These are phyloP conservation scores for Polychaeton citri DNA, from an alignment of 2,329 filamentous ascomycete genomes.

Conservation along the genomic window DNA sequence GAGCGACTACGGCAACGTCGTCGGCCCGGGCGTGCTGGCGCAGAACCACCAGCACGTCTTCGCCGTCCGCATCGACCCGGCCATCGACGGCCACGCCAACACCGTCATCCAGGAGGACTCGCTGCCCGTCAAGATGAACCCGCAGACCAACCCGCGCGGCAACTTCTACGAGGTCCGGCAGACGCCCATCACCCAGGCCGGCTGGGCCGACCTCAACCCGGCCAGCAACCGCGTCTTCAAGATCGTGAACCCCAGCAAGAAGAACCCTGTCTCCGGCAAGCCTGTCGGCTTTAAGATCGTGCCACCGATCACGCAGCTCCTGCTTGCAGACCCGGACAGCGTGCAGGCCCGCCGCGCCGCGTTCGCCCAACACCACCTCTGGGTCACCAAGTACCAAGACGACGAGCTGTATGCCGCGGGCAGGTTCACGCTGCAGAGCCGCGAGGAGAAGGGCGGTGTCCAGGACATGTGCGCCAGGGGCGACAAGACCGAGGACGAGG, in stretches of 20 bases:
- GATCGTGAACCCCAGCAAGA: slow-evolving; percentile 31
- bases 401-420: slow-evolving; percentile 48
- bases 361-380: slow-evolving; percentile 46
- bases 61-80: slow-evolving; percentile 35
- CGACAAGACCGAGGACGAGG: slow-evolving; percentile 41
- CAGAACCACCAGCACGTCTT: slow-evolving; percentile 68
- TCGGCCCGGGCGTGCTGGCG: slow-evolving; percentile 56
- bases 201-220: slow-evolving; percentile 36
- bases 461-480: slow-evolving; percentile 37
- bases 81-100: slow-evolving; percentile 33
- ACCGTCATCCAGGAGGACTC: slow-evolving; percentile 39
- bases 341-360: slow-evolving; percentile 45
- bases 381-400: slow-evolving; percentile 44
- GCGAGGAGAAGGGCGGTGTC: slow-evolving; percentile 33
- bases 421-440: slow-evolving; percentile 47
- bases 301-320: slow-evolving; percentile 36
- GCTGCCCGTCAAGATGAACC: slow-evolving; percentile 36
- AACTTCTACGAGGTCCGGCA: slow-evolving; percentile 35
- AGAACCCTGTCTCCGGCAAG: slow-evolving; percentile 35
- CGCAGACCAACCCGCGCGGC: slow-evolving; percentile 44
- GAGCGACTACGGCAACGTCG: slow-evolving; percentile 54
- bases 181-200: slow-evolving; percentile 34
- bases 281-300: slow-evolving; percentile 38
- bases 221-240: slow-evolving; percentile 35
- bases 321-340: slow-evolving; percentile 38